These are phyloP conservation scores for Infundibulicybe gibba DNA, from an alignment of 768 basidiomycete species.

Conservation along the genomic window DNA sequence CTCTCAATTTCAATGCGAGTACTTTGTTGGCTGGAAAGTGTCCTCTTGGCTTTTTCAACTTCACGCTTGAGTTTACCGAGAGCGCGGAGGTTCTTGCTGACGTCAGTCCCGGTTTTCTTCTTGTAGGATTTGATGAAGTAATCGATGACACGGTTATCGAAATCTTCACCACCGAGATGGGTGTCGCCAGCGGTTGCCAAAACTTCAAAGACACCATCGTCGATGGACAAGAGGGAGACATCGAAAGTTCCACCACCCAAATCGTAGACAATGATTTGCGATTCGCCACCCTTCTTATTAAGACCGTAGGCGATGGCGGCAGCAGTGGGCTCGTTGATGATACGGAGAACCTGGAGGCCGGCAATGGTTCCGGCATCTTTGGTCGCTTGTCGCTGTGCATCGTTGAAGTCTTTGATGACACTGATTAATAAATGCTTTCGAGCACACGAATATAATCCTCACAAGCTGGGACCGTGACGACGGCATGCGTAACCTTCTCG, in stretches of 20 bases:
- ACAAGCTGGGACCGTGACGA: slow-evolving; percentile 97
- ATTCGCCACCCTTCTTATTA: slow-evolving; percentile 92
- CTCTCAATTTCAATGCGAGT: slow-evolving; percentile 93
- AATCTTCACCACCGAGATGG: slow-evolving; percentile 94
- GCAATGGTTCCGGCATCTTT: slow-evolving; percentile 97
- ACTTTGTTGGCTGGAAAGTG: slow-evolving; percentile 84
- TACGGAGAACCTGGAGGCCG: slow-evolving; percentile 91
- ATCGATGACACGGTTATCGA: slow-evolving; percentile 91
- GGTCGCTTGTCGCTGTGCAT: slow-evolving; percentile 98
- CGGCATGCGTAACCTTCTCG: slow-evolving; percentile 93
- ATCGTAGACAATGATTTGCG: slow-evolving; percentile 97
- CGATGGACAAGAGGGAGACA: slow-evolving; percentile 93
- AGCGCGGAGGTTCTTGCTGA: slow-evolving; percentile 73
- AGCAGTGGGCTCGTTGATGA: slow-evolving; percentile 97
- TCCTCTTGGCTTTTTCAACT: slow-evolving; percentile 94
- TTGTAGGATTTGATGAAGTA: slow-evolving; percentile 88
- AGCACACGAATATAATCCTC: slow-evolving; percentile 15
- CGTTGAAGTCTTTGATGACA: slow-evolving; percentile 78
- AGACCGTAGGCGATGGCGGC: slow-evolving; percentile 98
- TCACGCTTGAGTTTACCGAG: slow-evolving; percentile 92
- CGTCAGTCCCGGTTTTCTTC: slow-evolving; percentile 88
- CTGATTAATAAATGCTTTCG: slow-evolving; percentile 1
- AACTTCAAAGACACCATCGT: slow-evolving; percentile 90
- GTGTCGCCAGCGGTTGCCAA: slow-evolving; percentile 92
- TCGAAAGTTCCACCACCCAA: slow-evolving; percentile 99